Base-by-base conservation (phyloP, 306 rosid genomes). In the Cotoneaster glaucophyllus region DNA sequence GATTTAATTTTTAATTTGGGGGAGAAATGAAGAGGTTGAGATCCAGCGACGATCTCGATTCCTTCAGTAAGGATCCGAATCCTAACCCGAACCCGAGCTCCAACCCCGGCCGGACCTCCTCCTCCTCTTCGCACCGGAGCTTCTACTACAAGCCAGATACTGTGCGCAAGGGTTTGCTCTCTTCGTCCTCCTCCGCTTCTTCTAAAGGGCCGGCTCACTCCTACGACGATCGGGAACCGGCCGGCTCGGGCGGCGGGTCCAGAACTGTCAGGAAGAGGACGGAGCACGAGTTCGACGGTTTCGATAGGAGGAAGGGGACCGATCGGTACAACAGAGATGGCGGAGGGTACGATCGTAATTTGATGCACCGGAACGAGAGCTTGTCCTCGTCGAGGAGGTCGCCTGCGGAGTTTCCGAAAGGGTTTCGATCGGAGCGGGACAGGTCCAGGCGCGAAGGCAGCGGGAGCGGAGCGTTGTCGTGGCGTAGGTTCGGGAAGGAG, bases 341-440 rank as follows among this genome's bases (percentile, higher is more conserved):
- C n/a, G 85, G 82, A 39, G 88, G 90, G 22, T 79, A 72, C 70
- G 86, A 92, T 61, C 85, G 97, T 76, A 74, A 56, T 75, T 70
- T 67, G 88, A 87, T 89, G 78, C 97, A 89, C 74, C 81, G 98
- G 84, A 90, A 97, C 65, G 97, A 95, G 85, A 92, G 98, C 86
- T 90, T 92, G 69, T 85, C 15, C 4, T 59, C 87, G 6, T 63
- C 90, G 1, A 85, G 96, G 82, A 87, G 96, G 83, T 32, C 41
- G 58, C 68, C 68, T 69, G 32, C 29, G 58, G 98, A 92, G 69
- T 89, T 89, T 74, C 97, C 98, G 8, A 95, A 95, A 79, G 96
- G 98, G 29, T 95, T 90, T 73, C 88, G 98, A 76, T 95, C 98
- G 62, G 98, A 95, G 92, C 85, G 98, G 71, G 98, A 95, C 61